Base-by-base conservation (phyloP, 2,329 filamentous ascomycete species). In the Colletotrichum tanaceti region DNA sequence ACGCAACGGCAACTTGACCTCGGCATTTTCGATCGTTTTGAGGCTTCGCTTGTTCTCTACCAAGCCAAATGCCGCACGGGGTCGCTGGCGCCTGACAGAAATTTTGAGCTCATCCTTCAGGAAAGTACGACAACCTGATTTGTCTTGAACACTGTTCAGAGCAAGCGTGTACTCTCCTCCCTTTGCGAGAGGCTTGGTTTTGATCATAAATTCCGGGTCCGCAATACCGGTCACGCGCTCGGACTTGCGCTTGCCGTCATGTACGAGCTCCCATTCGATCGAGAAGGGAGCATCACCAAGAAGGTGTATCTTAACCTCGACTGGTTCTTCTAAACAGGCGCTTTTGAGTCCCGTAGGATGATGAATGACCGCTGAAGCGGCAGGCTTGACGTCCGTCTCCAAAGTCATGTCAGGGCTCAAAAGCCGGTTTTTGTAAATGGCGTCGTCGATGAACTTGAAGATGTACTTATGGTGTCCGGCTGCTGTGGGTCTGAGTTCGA, bases 111-210 rank as follows among this genome's bases (percentile, higher is more conserved):
- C 93, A 65, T 96, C 92, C 74, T 96, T 92, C 64, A 98, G 80
- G 76, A 92, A 91, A 61, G 93, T 93, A 74, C 94, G 94, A 81
- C 96, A 99, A 49, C 91, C 91, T 65, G 93, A 91, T 76, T 87
- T 90, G 76, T 99, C 96, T 72, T 93, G 93, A 63, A 99, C 88
- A 73, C 91, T 95, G 61, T 91, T 93, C 69, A 99, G 84, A 54
- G 94, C 90, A 68, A 99, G 82, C 13, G 91, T 93, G 77, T 98
- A 98, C 75, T 98, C 94, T 63, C 96, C 96, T 68, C 96, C 96
- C 76, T 91, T 91, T 7, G 85, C 84, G 49, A 99, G 83, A 20
- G 87, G 84, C 2, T 91, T 87, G 0, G 95, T 98, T 72, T 88
- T 87, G 76, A 99, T 94, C 44, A 85, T 91, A 76, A 90, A 90